These are phyloP conservation scores for Parastagonospora avenae DNA, from an alignment of 2,329 filamentous ascomycete genomes.

Conservation along the genomic window DNA sequence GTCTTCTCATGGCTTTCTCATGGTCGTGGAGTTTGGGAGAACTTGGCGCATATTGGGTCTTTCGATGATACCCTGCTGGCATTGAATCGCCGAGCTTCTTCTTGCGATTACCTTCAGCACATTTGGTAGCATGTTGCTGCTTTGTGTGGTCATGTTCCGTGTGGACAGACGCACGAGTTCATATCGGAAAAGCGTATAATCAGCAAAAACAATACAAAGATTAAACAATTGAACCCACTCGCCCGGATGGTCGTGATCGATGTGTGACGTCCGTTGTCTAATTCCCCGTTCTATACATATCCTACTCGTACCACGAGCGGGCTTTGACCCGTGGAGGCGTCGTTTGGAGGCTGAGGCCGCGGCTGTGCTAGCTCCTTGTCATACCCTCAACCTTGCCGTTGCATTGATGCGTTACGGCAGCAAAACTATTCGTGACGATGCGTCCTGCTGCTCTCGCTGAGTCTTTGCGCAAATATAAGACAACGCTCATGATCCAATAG, in stretches of 20 bases:
- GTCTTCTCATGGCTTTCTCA: constrained; percentile 17
- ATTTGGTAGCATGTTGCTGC: constrained; percentile 8
- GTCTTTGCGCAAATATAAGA: constrained; percentile 39
- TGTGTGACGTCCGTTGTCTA: too few relatives aligned
- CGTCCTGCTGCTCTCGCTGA: constrained; percentile 24
- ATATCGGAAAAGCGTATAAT: constrained; percentile 18
- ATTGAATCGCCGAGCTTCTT: constrained; percentile 12
- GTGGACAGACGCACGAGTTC: constrained; percentile 1
- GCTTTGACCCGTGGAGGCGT: background rate
- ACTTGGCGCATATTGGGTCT: constrained; percentile 24
- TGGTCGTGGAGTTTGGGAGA: constrained; percentile 7
- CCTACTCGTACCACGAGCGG: background rate
- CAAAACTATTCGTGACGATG: constrained; percentile 27
- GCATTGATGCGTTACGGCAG: constrained; percentile 29
- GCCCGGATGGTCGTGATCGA: too few relatives aligned
- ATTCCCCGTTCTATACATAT: too few relatives aligned
- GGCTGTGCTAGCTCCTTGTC: constrained; percentile 25
- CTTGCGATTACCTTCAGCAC: constrained; percentile 7
- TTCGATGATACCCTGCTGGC: constrained; percentile 31
- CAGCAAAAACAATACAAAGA: constrained; percentile 16
- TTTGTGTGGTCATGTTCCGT: constrained; percentile 4
- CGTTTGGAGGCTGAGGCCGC: constrained; percentile 34
- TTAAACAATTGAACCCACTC: background rate
- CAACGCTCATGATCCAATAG: constrained; percentile 36
- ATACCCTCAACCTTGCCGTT: constrained; percentile 25